Percentiles rank a stretch among this genome's conserved stretches.
Conservation (phyloP, 441 rosid species). For the Adansonia gregorii region DNA sequence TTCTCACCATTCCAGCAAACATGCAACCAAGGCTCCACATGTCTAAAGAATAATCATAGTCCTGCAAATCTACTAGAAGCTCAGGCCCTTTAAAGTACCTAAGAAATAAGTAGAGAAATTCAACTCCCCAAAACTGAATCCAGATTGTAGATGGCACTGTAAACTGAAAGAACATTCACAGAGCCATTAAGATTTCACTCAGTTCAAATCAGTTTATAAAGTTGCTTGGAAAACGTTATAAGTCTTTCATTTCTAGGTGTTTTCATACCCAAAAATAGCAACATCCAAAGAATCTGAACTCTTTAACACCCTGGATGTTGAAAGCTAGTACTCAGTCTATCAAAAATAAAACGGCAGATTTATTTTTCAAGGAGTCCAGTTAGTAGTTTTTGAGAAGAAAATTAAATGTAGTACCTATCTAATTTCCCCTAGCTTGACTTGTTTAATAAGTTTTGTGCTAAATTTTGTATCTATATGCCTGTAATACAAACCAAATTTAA, state of each 20-base stretch:
- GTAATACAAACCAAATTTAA: not conserved
- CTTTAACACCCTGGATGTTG: not conserved
- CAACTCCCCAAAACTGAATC: conserved; percentile 22
- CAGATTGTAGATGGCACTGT: not conserved
- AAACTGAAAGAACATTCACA: conserved; percentile 11
- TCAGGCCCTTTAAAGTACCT: conserved; percentile 98
- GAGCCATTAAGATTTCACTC: not conserved
- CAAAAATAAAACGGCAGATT: not conserved
- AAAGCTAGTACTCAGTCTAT: not conserved
- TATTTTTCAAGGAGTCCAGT: not conserved
- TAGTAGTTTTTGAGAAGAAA: not conserved
- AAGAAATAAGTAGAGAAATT: conserved; percentile 31
- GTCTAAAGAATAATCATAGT: conserved; percentile 93
- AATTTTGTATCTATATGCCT: conserved; percentile 5
- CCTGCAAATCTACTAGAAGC: conserved; percentile 90
- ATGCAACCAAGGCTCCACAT: conserved; percentile 99
- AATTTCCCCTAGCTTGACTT: conserved; percentile 3
- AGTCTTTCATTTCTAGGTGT: not conserved
- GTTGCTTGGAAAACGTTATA: not conserved
- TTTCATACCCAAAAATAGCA: not conserved
- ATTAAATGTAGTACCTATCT: not conserved
- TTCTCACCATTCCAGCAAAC: conserved; percentile 98
- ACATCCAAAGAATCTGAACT: not conserved
- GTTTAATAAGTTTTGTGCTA: not conserved
- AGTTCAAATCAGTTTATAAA: not conserved